phyloP scores from a whole-genome alignment of 192 early-diverging fungal genomes.

The Backusella tuberculispora region DNA sequence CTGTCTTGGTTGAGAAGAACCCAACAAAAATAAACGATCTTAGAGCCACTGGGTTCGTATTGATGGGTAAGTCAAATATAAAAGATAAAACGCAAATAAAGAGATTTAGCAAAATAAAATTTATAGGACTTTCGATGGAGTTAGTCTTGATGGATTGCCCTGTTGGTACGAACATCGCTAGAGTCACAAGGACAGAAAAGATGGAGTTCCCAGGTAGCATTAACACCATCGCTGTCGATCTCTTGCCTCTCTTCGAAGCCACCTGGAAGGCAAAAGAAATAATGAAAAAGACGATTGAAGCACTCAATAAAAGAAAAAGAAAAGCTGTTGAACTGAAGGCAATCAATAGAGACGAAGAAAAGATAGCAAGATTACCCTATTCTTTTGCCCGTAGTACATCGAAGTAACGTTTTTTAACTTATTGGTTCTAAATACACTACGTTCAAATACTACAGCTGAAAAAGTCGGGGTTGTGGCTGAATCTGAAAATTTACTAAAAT shows the following conservation, averaged over 20 bases:
- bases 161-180: background rate
- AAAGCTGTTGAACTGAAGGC: background rate
- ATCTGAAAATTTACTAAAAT: too few species aligned
- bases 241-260: conserved; percentile 10
- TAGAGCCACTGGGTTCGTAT: background rate
- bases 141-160: conserved; percentile 6
- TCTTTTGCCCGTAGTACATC: too few species aligned
- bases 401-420: too few species aligned
- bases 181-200: conserved; percentile 11
- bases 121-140: conserved; percentile 2
- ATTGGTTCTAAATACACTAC: too few species aligned
- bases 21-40: background rate
- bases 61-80: conserved; percentile 10
- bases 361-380: too few species aligned
- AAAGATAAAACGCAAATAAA: too few species aligned
- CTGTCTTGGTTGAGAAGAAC: background rate
- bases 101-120: too few species aligned
- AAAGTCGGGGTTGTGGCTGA: too few species aligned
- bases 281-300: background rate
- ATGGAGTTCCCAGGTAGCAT: background rate
- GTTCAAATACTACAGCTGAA: too few species aligned
- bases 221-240: background rate
- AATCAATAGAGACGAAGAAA: too few species aligned
- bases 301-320: conserved; percentile 5
- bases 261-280: conserved; percentile 9